Evolutionary conservation across 2,329 filamentous ascomycete genomes (phyloP), one percentile per base, ranked within the genome.

Genomic region (Sclerotinia sclerotiorum): DNA sequence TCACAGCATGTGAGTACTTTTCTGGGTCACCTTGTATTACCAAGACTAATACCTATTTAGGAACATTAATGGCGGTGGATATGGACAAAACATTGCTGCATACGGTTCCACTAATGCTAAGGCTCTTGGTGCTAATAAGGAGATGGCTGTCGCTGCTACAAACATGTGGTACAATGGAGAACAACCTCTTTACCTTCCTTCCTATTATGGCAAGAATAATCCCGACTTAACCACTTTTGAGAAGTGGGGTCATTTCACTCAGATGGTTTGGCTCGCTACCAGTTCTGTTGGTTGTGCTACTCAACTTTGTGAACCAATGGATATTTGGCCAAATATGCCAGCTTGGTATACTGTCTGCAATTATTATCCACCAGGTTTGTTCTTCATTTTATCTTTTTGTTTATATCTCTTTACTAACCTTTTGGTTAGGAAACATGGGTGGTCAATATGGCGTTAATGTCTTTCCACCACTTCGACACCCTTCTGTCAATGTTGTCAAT

Each of bases 91-190:
- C 85, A 89, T 97, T 67, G 94, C 92, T 76, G 89, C 89, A 74
- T 84, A 79, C 77, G 84, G 80, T 52, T 79, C 80, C 55, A 79
- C 79, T 32, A 80, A 81, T 62, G 79, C 81, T 35, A 75, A 70
- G 27, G 70, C 79, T 70, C 83, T 89, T 73, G 83, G 77, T 79
- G 5, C 78, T 80, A 35, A 79, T 78, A 71, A 84, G 49, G 66
- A 88, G 58, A 83, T 92, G 70, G 86, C 87, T 65, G 82, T 84
- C 70, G 87, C 90, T 73, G 87, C 94, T 77, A 91, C 88, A 75
- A 85, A 93, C 77, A 83, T 89, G 81, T 97, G 94, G 92, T 97
- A 97, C 86, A 97, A 97, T 85, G 86, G 85, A 76, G 92, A 97
- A 80, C 82, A 90, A 74, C 77, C 78, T 71, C 81, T 80, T 75